A percentile compares a stretch with the other conserved stretches of the same genome.
Evolutionary conservation across 1,139 yeast genomes (phyloP).

Genomic region (Taphrina pruni): DNA sequence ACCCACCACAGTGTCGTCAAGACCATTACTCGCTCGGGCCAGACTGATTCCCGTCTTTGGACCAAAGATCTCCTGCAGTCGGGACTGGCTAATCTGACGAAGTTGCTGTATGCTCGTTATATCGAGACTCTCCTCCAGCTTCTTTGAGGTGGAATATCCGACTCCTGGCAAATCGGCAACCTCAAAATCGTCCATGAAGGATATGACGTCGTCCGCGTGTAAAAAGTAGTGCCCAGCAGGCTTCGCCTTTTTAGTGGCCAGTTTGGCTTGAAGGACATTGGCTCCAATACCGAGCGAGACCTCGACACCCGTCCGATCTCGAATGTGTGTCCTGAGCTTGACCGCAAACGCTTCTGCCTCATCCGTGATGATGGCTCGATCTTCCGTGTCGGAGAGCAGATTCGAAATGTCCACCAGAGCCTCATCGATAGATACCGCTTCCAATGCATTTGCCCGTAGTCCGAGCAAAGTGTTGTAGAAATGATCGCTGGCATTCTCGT

Average conservation of each 20-base stretch:
- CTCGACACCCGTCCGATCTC: slow-evolving; percentile 61
- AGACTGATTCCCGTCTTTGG: slow-evolving; percentile 71
- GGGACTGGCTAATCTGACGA: slow-evolving; percentile 52
- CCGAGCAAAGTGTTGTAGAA: slow-evolving; percentile 59
- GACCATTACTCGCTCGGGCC: slow-evolving; percentile 66
- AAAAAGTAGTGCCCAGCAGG: slow-evolving; percentile 67
- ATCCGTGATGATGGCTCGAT: slow-evolving; percentile 44
- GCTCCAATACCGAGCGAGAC: slow-evolving; percentile 79
- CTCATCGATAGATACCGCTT: slow-evolving; percentile 92
- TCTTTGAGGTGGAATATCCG: slow-evolving; percentile 63
- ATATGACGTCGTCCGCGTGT: slow-evolving; percentile 50
- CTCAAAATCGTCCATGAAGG: slow-evolving; percentile 57
- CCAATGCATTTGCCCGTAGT: slow-evolving; percentile 62
- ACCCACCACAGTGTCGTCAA: slow-evolving; percentile 66
- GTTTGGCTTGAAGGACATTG: slow-evolving; percentile 76
- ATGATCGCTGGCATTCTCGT: slow-evolving; percentile 65
- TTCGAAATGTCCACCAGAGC: slow-evolving; percentile 74
- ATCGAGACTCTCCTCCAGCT: slow-evolving; percentile 52
- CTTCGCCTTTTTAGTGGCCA: slow-evolving; percentile 77
- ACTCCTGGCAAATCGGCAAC: slow-evolving; percentile 80
- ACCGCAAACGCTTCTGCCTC: slow-evolving; percentile 51
- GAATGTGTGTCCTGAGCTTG: slow-evolving; percentile 58
- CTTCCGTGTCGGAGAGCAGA: slow-evolving; percentile 4
- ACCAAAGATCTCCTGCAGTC: slow-evolving; percentile 63
- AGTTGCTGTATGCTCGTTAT: slow-evolving; percentile 54